These are phyloP conservation scores for Globisporangium cederbergense DNA, from an alignment of 352 stramenopile genomes.

Conservation along the genomic window DNA sequence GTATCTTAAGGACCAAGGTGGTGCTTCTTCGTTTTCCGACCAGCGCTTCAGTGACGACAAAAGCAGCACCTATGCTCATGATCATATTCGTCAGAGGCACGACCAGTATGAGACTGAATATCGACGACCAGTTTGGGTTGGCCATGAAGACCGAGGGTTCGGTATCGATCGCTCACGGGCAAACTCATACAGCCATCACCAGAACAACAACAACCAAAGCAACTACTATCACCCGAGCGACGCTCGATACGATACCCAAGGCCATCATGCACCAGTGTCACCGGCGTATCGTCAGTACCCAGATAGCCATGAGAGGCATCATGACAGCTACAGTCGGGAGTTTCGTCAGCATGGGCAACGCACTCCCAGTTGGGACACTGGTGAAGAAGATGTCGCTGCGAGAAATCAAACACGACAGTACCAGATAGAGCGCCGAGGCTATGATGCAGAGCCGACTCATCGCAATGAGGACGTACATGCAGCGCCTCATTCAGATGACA, in stretches of 20 bases:
- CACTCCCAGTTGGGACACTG: not conserved
- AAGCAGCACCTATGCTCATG: not conserved
- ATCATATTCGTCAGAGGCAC: not conserved
- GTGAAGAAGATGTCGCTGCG: not conserved
- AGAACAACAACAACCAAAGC: not conserved
- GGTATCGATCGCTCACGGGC: not conserved
- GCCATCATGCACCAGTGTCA: not conserved
- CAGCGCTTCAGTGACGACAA: constrained; percentile 10
- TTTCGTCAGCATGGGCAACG: not conserved
- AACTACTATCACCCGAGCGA: constrained; percentile 13
- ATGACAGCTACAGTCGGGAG: constrained; percentile 1
- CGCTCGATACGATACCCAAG: constrained; percentile 2
- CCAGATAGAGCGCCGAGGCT: not conserved
- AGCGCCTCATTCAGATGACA: not conserved
- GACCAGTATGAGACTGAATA: not conserved
- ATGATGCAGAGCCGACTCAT: not conserved
- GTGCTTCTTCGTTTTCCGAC: constrained; percentile 7
- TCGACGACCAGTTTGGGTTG: not conserved
- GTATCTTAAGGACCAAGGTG: constrained; percentile 26
- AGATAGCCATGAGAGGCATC: not conserved
- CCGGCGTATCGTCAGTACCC: constrained; percentile 2
- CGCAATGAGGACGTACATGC: not conserved
- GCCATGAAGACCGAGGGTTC: not conserved
- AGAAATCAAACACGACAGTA: not conserved
- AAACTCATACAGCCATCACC: not conserved